Base-by-base conservation (phyloP, 306 rosid species). In the Cicer arietinum region DNA sequence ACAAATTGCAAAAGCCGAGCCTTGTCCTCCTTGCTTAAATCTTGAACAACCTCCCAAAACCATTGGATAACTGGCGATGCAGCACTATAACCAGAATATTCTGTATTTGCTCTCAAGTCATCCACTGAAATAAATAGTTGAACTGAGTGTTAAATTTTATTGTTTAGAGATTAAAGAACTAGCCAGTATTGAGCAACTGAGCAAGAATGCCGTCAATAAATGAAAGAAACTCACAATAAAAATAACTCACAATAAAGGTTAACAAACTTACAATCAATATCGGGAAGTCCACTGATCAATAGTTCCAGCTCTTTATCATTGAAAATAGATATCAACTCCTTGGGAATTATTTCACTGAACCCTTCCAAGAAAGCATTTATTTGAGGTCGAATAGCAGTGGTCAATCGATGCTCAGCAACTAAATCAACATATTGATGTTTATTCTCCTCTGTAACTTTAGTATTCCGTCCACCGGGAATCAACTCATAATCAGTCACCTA, bases 1-100 rank as follows among this genome's bases (percentile, higher is more conserved):
- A 94, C 96, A 84, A 94, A 94, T 90, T 94, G 98, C 88, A 94
- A 89, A 16, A 94, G 89, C 57, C 98, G 91, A 62, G 98, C 98
- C 86, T 94, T 94, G 75, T 94, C 98, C 87, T 94, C 98, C 81
- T 91, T 91, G 84, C 96, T 94, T 78, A 91, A 89, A 62, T 86
- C 87, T 79, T 94, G 97, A 57, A 79, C 97, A 53, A 79, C 96
- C 83, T 94, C 98, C 98, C 97, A 94, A 77, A 91, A 94, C 98
- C 97, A 94, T 74, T 91, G 97, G 71, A 91, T 88, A 71, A 94
- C 88, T 0, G 90, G 95, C 13, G 97, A 90, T 65, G 88, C 98
- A 59, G 80, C 84, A 75, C 92, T 91, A 53, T 94, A 94, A 75
- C 97, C 97, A 41, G 97, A 92, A 89, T 94, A 90, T 56, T 94